phyloP scores from a whole-genome alignment of 257 asterid genomes.

The Gardenia jasminoides region DNA sequence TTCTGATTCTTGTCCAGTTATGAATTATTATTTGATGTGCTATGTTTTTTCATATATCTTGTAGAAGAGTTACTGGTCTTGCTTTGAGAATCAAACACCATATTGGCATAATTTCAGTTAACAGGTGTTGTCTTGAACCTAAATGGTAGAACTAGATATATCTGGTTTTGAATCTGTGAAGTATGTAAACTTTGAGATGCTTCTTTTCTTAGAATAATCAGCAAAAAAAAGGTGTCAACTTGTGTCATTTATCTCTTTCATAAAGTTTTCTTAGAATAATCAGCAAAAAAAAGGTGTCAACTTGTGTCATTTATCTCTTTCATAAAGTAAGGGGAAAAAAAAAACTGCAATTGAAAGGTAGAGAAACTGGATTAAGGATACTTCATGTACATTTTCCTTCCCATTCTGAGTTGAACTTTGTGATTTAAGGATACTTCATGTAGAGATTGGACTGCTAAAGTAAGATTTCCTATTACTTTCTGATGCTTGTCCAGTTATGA shows the following conservation, averaged over 20 bases:
- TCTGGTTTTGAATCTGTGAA: not conserved
- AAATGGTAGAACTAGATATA: not conserved
- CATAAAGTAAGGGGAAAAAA: no score
- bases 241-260: not conserved
- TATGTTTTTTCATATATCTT: not conserved
- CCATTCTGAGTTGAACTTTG: not conserved
- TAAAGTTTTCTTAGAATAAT: not conserved
- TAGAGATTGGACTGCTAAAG: conserved; percentile 44
- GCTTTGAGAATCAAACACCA: no score
- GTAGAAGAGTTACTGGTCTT: no score
- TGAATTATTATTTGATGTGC: not conserved
- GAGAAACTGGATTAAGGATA: not conserved
- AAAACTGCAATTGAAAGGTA: not conserved
- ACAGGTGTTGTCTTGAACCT: no score
- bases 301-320: not conserved
- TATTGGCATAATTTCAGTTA: not conserved
- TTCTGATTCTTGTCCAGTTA: conserved; percentile 2
- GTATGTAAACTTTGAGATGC: not conserved
- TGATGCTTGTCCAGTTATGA: not conserved
- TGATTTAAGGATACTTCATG: no score
- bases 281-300: not conserved
- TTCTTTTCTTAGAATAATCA: not conserved
- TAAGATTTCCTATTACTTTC: conserved; percentile 25
- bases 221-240: not conserved
- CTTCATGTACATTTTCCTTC: not conserved